Evolutionary conservation across 495 filamentous ascomycete genomes (phyloP).

Genomic region (Penicillium pancosmium): DNA sequence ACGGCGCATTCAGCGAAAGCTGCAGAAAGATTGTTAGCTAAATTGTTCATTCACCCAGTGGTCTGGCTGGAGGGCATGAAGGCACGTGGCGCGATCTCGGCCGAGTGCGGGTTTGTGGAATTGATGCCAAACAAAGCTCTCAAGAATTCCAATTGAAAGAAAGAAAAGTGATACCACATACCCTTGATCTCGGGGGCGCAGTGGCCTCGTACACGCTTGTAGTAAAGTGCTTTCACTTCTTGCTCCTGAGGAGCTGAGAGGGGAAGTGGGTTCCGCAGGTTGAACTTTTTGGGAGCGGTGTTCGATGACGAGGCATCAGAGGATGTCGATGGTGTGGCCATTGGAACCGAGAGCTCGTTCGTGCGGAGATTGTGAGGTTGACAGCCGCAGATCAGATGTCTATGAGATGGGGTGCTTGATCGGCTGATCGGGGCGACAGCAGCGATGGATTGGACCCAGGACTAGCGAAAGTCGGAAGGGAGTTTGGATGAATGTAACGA

Average conservation of each 20-base stretch:
- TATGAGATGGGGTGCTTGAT: constrained; percentile 6
- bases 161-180: constrained; percentile 36
- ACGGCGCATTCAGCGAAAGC: constrained; percentile 90
- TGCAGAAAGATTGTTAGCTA: constrained; percentile 33
- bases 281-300: constrained; percentile 33
- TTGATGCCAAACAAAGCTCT: background rate
- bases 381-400: constrained; percentile 17
- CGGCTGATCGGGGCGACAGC: background rate
- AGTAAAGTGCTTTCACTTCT: constrained; percentile 87
- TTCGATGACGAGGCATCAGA: constrained; percentile 22
- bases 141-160: background rate
- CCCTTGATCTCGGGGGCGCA: constrained; percentile 89
- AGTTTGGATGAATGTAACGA: background rate
- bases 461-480: background rate
- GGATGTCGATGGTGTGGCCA: constrained; percentile 29
- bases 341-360: constrained; percentile 24
- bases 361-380: constrained; percentile 17
- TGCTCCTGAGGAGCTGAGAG: constrained; percentile 88
- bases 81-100: constrained; percentile 2
- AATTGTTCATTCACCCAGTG: background rate
- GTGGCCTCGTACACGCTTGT: constrained; percentile 76
- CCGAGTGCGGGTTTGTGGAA: constrained; percentile 1
- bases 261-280: constrained; percentile 80
- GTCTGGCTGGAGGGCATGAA: background rate
- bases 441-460: background rate